Percentiles rank a stretch among this genome's conserved stretches.
Evolutionary conservation across 768 basidiomycete genomes (phyloP).

Genomic region (Tricholoma sp.): DNA sequence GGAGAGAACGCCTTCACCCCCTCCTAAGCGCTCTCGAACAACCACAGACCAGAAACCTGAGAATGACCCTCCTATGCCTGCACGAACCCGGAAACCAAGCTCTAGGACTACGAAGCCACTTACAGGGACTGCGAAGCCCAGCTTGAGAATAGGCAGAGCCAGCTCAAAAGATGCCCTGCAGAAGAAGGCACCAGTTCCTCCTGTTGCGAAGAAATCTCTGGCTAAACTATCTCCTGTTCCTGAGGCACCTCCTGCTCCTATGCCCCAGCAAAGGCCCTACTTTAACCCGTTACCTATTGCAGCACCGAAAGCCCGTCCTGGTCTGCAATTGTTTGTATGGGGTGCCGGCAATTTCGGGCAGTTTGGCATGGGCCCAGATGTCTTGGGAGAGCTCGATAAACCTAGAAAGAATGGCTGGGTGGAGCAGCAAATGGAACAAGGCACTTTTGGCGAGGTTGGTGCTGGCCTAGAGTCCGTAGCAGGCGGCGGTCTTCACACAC

Average conservation of each 20-base stretch:
- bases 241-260: slow-evolving; percentile 26
- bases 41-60: slow-evolving; percentile 37
- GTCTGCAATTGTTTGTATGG: slow-evolving; percentile 77
- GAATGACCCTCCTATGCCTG: slow-evolving; percentile 29
- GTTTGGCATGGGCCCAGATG: slow-evolving; percentile 82
- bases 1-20: slow-evolving; percentile 35
- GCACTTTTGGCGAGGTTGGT: slow-evolving; percentile 61
- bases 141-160: slow-evolving; percentile 10
- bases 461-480: slow-evolving; percentile 81
- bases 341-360: slow-evolving; percentile 95
- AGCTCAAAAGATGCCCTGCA: slow-evolving; percentile 19
- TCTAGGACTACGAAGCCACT: slow-evolving; percentile 10
- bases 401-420: slow-evolving; percentile 78
- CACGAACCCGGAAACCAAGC: slow-evolving; percentile 19
- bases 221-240: slow-evolving; percentile 19
- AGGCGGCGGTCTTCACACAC: slow-evolving; percentile 84
- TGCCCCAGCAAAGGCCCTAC: slow-evolving; percentile 46
- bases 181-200: slow-evolving; percentile 9
- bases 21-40: slow-evolving; percentile 46
- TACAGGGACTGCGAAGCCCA: slow-evolving; percentile 13
- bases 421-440: slow-evolving; percentile 68
- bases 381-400: slow-evolving; percentile 65
- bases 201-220: slow-evolving; percentile 10
- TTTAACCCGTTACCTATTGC: slow-evolving; percentile 64
- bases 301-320: slow-evolving; percentile 53